These are phyloP conservation scores for Zymoseptoria crescenta DNA, from an alignment of 2,329 filamentous ascomycete genomes.

Conservation along the genomic window DNA sequence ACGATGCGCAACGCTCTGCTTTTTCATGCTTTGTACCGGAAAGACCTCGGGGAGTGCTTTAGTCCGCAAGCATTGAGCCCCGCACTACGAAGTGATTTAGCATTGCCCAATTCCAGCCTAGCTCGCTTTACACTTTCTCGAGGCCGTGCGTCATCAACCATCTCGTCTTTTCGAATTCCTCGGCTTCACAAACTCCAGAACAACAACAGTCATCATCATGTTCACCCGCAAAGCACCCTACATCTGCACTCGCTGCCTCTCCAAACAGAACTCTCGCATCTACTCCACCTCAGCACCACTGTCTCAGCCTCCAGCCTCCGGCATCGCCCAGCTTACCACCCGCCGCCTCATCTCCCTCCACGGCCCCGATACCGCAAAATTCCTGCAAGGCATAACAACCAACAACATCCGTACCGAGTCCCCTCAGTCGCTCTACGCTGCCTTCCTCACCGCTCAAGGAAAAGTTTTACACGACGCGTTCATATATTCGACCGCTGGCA, in stretches of 20 bases:
- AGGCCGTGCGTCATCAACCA: neutral
- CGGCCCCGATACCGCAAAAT: conserved; percentile 72
- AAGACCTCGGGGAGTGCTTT: too few relatives aligned
- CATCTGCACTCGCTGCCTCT: conserved; percentile 17
- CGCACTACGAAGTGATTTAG: neutral
- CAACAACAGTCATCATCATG: conserved; percentile 7
- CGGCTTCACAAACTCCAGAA: neutral
- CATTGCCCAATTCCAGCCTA: neutral
- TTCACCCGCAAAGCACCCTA: conserved; percentile 9
- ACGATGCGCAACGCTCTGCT: neutral
- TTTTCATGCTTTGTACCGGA: neutral
- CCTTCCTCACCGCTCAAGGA: conserved; percentile 75
- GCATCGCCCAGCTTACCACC: conserved; percentile 53
- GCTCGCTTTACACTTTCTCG: neutral
- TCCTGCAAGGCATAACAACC: conserved; percentile 82
- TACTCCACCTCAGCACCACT: conserved; percentile 21
- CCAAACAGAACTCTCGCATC: conserved; percentile 9
- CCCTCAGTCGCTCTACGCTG: conserved; percentile 61
- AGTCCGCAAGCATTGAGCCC: neutral
- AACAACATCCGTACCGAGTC: conserved; percentile 53
- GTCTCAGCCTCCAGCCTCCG: conserved; percentile 44
- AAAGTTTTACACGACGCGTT: conserved; percentile 85
- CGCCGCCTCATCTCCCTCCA: conserved; percentile 72
- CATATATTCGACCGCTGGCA: conserved; percentile 58
- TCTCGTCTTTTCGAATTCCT: neutral